These are phyloP conservation scores for Talaromyces sp. DNA, from an alignment of 2,329 filamentous ascomycete genomes.

Conservation along the genomic window DNA sequence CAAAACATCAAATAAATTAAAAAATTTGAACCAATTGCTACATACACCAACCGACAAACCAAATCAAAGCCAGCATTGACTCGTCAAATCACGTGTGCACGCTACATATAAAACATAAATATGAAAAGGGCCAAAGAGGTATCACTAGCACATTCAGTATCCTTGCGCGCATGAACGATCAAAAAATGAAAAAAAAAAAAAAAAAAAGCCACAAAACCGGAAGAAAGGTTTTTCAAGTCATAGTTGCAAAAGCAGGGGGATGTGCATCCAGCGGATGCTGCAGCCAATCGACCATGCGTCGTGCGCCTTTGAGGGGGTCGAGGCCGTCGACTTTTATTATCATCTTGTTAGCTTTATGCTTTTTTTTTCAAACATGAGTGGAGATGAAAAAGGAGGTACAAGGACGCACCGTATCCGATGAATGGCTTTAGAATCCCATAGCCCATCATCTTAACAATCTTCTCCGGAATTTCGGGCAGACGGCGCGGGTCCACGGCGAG, in stretches of 20 bases:
- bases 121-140: not conserved
- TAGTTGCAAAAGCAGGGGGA: slow-evolving; percentile 22
- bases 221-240: not conserved
- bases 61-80: not conserved
- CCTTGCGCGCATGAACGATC: not conserved
- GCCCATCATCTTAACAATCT: slow-evolving; percentile 31
- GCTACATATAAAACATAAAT: not conserved
- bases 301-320: slow-evolving; percentile 20
- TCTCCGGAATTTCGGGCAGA: slow-evolving; percentile 21
- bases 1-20: too few species aligned
- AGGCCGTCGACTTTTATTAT: slow-evolving; percentile 22
- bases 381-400: not conserved
- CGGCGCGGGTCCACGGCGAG: slow-evolving; percentile 27
- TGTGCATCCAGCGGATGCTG: slow-evolving; percentile 20
- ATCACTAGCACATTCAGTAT: not conserved
- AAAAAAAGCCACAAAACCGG: too few species aligned
- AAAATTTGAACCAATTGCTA: too few species aligned
- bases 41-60: not conserved
- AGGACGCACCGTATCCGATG: slow-evolving; percentile 24
- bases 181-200: not conserved
- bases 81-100: too few species aligned
- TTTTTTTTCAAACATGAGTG: not conserved
- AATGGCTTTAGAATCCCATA: slow-evolving; percentile 26
- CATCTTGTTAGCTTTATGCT: not conserved
- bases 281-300: slow-evolving; percentile 25